Evolutionary conservation across 2,329 filamentous ascomycete genomes (phyloP).

Genomic region (Aspergillus transmontanensis): DNA sequence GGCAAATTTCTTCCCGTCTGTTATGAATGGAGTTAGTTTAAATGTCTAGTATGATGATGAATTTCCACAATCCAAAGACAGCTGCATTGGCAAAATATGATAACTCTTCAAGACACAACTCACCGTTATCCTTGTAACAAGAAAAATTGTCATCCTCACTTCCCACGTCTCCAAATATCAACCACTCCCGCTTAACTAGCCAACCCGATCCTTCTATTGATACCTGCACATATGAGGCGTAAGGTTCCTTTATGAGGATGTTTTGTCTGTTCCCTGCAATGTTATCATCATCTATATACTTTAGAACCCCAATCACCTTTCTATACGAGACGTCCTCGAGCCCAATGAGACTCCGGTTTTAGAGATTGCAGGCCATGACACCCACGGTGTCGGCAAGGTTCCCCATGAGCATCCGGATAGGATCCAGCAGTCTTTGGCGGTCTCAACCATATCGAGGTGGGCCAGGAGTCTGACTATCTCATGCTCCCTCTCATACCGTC

Average conservation of each 20-base stretch:
- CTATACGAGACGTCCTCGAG: not conserved
- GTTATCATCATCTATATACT: not conserved
- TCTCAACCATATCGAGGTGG: not conserved
- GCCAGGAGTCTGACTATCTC: not conserved
- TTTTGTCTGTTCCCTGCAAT: too few relatives aligned
- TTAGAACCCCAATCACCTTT: not conserved
- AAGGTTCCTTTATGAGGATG: not conserved
- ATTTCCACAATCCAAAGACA: too few relatives aligned
- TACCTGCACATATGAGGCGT: not conserved
- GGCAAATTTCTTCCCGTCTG: too few relatives aligned
- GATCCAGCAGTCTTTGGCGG: not conserved
- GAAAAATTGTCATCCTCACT: too few relatives aligned
- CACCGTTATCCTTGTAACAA: too few relatives aligned
- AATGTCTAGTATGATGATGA: too few relatives aligned
- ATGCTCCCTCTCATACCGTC: not conserved
- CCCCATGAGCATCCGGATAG: not conserved
- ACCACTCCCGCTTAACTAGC: constrained; percentile 24
- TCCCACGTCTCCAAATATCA: too few relatives aligned
- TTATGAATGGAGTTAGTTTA: too few relatives aligned
- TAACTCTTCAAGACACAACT: too few relatives aligned
- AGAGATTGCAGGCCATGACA: constrained; percentile 6
- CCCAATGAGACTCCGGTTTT: constrained; percentile 19
- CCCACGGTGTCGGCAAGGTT: not conserved
- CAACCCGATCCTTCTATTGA: not conserved
- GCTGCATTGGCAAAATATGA: too few relatives aligned